A percentile compares a stretch with the other conserved stretches of the same genome.
Conservation (phyloP, 345 rosid genomes). For the Luvunga scandens region DNA sequence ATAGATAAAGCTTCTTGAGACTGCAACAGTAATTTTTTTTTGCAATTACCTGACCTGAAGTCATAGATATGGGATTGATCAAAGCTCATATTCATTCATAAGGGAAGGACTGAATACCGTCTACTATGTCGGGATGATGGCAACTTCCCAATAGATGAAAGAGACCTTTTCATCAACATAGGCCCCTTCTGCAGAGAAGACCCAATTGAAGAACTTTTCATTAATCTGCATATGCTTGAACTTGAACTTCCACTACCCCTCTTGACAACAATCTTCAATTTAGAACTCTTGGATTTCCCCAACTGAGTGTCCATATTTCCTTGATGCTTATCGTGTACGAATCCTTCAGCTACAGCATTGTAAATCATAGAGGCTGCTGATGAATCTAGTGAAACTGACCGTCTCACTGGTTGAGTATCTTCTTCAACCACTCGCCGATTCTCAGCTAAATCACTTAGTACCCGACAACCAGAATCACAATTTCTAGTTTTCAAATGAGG, state of each 20-base stretch:
- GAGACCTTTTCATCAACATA: conserved; percentile 35
- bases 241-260: conserved; percentile 23
- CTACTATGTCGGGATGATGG: conserved; percentile 29
- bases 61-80: not conserved
- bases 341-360: conserved; percentile 7
- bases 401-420: conserved; percentile 33
- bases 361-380: conserved; percentile 27
- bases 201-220: conserved; percentile 36
- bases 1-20: not conserved
- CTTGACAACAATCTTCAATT: conserved; percentile 16
- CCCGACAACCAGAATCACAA: conserved; percentile 15
- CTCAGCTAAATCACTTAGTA: conserved; percentile 30
- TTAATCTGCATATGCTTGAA: conserved; percentile 24
- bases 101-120: conserved; percentile 25
- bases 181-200: conserved; percentile 38
- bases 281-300: conserved; percentile 14
- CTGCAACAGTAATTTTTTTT: not conserved
- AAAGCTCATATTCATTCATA: not conserved
- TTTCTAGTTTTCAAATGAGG: conserved; percentile 6
- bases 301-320: not conserved
- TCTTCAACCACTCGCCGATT: conserved; percentile 12
- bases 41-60: not conserved
- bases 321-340: conserved; percentile 5
- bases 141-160: conserved; percentile 37
- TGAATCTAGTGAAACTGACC: conserved; percentile 56